Conservation (phyloP, 208 protist genomes). For the Wallacemonas rigidus region DNA sequence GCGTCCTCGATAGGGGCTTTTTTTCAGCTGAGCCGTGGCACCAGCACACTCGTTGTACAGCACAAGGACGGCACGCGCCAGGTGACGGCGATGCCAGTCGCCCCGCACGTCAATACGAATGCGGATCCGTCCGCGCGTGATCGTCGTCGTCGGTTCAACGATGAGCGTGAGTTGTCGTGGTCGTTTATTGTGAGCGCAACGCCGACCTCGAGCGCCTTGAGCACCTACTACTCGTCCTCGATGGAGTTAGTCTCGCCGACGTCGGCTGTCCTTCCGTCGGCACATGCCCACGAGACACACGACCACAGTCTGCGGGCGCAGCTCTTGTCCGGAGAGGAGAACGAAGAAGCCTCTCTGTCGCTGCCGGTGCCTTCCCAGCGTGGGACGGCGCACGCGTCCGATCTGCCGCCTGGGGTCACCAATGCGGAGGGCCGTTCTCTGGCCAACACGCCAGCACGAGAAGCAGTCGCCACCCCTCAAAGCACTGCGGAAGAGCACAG, state of each 20-base stretch:
- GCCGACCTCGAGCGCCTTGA: slow-evolving; percentile 2
- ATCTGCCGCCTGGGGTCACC: too few relatives aligned
- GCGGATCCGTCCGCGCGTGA: slow-evolving; percentile 1
- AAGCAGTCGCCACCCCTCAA: too few relatives aligned
- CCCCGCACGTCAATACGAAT: slow-evolving; percentile 10
- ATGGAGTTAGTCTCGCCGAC: background rate
- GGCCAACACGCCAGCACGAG: too few relatives aligned
- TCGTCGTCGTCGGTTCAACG: background rate
- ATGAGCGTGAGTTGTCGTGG: slow-evolving; percentile 10
- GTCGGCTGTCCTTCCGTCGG: background rate
- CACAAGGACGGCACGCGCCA: slow-evolving; percentile 11
- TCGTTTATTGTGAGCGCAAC: slow-evolving; percentile 12
- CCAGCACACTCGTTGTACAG: slow-evolving; percentile 4
- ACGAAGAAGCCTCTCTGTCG: background rate
- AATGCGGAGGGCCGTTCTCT: too few relatives aligned
- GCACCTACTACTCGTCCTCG: slow-evolving; percentile 14
- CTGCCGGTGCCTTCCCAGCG: background rate
- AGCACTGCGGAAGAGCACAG: too few relatives aligned
- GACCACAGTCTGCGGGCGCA: too few relatives aligned
- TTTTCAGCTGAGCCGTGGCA: slow-evolving; percentile 6
- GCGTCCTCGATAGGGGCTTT: slow-evolving; percentile 20
- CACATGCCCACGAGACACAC: too few relatives aligned
- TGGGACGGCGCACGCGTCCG: background rate
- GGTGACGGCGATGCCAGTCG: background rate
- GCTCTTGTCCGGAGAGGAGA: too few relatives aligned